Conservation (phyloP, 2,329 filamentous ascomycete genomes). For the Colletotrichum scovillei region DNA sequence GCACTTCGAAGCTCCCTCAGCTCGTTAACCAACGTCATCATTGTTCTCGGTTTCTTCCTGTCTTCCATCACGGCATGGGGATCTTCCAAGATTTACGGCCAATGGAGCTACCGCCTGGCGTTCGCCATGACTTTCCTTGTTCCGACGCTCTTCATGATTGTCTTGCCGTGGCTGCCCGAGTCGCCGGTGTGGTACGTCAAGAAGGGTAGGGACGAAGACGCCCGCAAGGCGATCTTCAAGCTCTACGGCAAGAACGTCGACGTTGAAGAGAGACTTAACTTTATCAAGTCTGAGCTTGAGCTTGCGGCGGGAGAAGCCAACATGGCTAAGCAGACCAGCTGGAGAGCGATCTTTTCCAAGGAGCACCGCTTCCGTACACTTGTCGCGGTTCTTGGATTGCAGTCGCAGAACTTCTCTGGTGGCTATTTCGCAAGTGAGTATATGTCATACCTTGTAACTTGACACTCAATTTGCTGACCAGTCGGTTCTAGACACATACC, state of each 20-base stretch:
- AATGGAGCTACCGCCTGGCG: not conserved
- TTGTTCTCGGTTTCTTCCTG: constrained; percentile 44
- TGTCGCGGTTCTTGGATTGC: not conserved
- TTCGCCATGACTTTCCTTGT: not conserved
- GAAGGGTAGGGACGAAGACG: not conserved
- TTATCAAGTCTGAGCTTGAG: not conserved
- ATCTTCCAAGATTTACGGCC: not conserved
- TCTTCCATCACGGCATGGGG: constrained; percentile 43
- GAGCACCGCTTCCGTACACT: not conserved
- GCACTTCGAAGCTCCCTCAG: constrained; percentile 42
- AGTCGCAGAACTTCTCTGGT: not conserved
- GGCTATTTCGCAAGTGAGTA: not conserved
- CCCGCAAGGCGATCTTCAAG: not conserved
- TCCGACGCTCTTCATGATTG: not conserved
- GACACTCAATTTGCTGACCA: too few relatives aligned
- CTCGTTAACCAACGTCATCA: constrained; percentile 44
- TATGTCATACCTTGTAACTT: too few relatives aligned
- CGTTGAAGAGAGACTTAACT: not conserved
- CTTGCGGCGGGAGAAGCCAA: not conserved
- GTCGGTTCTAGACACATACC: not conserved
- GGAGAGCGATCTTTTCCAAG: not conserved
- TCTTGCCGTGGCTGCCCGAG: not conserved
- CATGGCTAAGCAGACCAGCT: not conserved
- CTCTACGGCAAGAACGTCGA: not conserved
- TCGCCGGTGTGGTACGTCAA: not conserved